Base-by-base conservation (phyloP, 352 stramenopile genomes). In the Phytopythium kandeliae region DNA sequence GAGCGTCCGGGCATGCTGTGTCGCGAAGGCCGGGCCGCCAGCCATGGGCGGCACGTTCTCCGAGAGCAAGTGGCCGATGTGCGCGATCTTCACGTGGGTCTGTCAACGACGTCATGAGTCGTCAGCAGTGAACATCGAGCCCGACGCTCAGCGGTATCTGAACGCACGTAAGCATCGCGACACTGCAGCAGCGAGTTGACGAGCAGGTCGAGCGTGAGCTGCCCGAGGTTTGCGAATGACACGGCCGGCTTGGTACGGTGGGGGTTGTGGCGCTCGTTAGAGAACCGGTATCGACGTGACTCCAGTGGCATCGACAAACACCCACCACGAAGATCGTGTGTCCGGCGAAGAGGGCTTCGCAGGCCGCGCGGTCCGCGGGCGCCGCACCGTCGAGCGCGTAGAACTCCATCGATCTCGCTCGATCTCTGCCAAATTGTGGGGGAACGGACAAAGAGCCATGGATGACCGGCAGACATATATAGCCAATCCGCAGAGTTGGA, bases 141-240 rank as follows among this genome's bases (percentile, higher is more conserved):
- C 15, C 4, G 10, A 49, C 19, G 12, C 21, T 3, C 17, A 21
- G 37, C 38, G n/a, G n/a, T n/a, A 44, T 10, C 25, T 6, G 11
- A 13, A 64, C 69, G 58, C 68, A 86, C 77, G 45, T 76, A 78
- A 41, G 36, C 55, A 21, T 69, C 19, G 24, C 64, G 76, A 34
- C 74, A 65, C 42, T 70, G 63, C 19, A 92, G 65, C 37, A 89
- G 57, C 55, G 79, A 88, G 58, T 89, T 93, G 60, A 89, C 59
- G 33, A 87, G 30, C 28, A 90, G 66, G 58, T 91, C 82, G n/a
- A 91, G 55, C 21, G 75, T 75, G 53, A 93, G 55, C 58, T 93
- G 82, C 21, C 82, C 82, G 31, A 93, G 51, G 56, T 93, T 93
- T n/a, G 77, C 82, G 51, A 75, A 87, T 7, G 82, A 93, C 40